Base-by-base conservation (phyloP, 2,329 filamentous ascomycete genomes). In the Cryphonectria naterciae region DNA sequence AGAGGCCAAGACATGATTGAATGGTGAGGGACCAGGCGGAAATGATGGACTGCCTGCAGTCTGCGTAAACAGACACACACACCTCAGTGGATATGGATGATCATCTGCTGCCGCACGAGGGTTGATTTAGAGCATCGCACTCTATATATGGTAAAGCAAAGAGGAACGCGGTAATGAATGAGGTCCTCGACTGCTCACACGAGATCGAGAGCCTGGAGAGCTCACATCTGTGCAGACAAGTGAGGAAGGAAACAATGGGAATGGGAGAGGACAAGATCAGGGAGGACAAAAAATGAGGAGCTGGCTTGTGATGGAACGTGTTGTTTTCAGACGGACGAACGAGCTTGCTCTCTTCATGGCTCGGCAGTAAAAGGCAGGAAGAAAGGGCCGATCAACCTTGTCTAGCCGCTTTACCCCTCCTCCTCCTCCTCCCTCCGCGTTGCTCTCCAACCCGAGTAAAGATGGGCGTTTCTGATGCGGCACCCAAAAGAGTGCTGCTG, bases 1-100 rank as follows among this genome's bases (percentile, higher is more conserved):
- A 74, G 65, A 66, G 73, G 73, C 74, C 74, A 76, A 62, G 74
- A 72, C 73, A 49, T 49, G 43, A 2, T 19, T 49, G 43, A 19
- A 74, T 74, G 63, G 37, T 61, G 65, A 46, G 32, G 39, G 56
- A 64, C 13, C 25, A 28, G 67, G 19, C 61, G 35, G 28, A 19
- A 49, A 19, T 41, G 67, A 72, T 4, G 3, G 37, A 39, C 65
- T 56, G 71, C 68, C 68, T 46, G 62, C 69, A 67, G 71, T 56
- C 68, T 68, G 65, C 68, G 65, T 54, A 54, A 68, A 68, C 71
- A 60, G 62, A 70, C 35, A 60, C 54, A 19, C 46, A 49, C 46
- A 39, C 37, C 49, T 72, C 62, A 68, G 54, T 25, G 22, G 65
- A 43, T 8, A 22, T 43, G 52, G 37, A 65, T 66, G 37, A 65